Base-by-base conservation (phyloP, 2,329 filamentous ascomycete species). In the Penicillium sp. region DNA sequence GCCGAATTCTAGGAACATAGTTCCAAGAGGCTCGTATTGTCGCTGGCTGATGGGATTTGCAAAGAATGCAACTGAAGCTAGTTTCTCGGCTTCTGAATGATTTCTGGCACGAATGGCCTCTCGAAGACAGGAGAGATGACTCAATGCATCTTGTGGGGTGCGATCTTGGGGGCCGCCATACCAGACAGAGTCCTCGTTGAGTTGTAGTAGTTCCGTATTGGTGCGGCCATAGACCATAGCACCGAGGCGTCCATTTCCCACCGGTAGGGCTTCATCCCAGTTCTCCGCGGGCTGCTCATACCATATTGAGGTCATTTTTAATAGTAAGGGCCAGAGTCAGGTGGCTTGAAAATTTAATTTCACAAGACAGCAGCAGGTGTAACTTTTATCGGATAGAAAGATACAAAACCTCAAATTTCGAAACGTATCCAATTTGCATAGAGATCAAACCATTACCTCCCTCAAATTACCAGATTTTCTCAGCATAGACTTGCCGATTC, bases 151-250 rank as follows among this genome's bases (percentile, higher is more conserved):
- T 36, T 66, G 70, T 18, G 76, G 77, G 16, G 72, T 76, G 14
- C 79, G 74, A 51, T 77, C 67, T 56, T 77, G 76, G 5, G 68
- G 71, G 10, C 76, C 77, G 49, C 77, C 77, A 62, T 78, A 79
- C 76, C 75, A 79, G 2, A 78, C 71, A 2, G 76, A 78, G 55
- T 81, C 77, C 57, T 81, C 79, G 46, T 81, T 81, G 24, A 81
- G 65, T 42, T 76, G 73, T 3, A 81, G 62, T 13, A 75, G 65
- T 55, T 81, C 79, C 3, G 69, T 76, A 26, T 67, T 61, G 4
- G 75, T 75, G 21, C 75, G 70, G 23, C 79, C 77, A 63, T 79
- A 76, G 9, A 80, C 65, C 77, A 81, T 79, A 13, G 68, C 72
- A 5, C 76, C 76, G 1, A 78, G 64, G 44, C 79, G 72, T 19